Conservation (phyloP, 2,329 filamentous ascomycete species). For the Xylariaceae sp. region DNA sequence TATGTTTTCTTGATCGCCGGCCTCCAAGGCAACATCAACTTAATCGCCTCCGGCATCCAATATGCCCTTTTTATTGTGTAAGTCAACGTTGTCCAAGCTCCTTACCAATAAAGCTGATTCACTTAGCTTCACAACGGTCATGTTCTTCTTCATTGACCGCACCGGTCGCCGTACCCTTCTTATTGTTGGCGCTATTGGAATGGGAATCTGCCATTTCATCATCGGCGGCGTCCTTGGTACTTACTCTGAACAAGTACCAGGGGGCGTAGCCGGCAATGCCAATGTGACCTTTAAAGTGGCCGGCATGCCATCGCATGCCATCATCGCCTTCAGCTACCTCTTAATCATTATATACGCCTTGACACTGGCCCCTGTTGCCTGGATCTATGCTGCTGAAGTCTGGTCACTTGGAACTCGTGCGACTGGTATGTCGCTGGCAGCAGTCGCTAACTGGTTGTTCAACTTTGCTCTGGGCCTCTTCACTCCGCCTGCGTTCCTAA, state of each 20-base stretch:
- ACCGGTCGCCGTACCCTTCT: conserved; percentile 69
- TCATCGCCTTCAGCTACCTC: conserved; percentile 70
- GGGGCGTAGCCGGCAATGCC: conserved; percentile 53
- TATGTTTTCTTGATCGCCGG: conserved; percentile 67
- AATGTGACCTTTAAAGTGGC: conserved; percentile 60
- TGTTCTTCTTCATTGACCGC: conserved; percentile 59
- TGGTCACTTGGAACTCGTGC: conserved; percentile 67
- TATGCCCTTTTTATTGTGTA: conserved; percentile 57
- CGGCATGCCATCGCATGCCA: conserved; percentile 61
- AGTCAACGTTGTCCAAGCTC: conserved; percentile 10
- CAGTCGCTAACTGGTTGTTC: conserved; percentile 61
- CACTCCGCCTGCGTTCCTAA: conserved; percentile 62
- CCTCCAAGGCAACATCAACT: conserved; percentile 56
- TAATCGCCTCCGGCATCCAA: conserved; percentile 61
- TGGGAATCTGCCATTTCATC: conserved; percentile 65
- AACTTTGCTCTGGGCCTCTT: conserved; percentile 67
- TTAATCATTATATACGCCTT: conserved; percentile 68
- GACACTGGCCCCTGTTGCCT: conserved; percentile 67
- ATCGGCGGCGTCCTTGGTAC: conserved; percentile 59
- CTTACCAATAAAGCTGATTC: conserved; percentile 15
- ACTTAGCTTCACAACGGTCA: conserved; percentile 50
- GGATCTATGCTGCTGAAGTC: conserved; percentile 70
- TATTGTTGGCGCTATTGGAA: conserved; percentile 68
- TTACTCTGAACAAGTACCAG: conserved; percentile 50
- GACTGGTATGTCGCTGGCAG: conserved; percentile 62